These are phyloP conservation scores for Trifolium fragiferum DNA, from an alignment of 306 rosid genomes.

Conservation along the genomic window DNA sequence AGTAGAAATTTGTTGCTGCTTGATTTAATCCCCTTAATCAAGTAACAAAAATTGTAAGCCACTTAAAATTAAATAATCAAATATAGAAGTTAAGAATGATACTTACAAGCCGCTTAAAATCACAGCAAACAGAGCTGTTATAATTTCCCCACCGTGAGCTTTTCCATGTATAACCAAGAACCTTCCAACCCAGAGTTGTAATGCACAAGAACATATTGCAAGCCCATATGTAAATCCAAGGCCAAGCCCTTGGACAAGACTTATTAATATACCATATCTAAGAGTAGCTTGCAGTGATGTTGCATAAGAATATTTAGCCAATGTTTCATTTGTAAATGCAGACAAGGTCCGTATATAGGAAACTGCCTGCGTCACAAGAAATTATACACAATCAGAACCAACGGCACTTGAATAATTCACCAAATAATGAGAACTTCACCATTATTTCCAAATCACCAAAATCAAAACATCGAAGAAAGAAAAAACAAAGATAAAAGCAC, in stretches of 20 bases:
- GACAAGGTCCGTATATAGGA: constrained; percentile 87
- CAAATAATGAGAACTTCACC: constrained; percentile 32
- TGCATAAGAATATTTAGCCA: constrained; percentile 98
- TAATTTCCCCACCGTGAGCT: constrained; percentile 97
- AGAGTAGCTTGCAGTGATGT: constrained; percentile 98
- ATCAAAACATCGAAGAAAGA: constrained; percentile 9
- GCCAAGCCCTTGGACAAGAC: constrained; percentile 99
- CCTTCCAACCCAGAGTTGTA: constrained; percentile 99
- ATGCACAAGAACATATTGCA: constrained; percentile 99
- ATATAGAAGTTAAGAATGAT: constrained; percentile 25
- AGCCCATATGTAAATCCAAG: constrained; percentile 99
- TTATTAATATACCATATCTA: constrained; percentile 95
- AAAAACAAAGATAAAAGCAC: constrained; percentile 23
- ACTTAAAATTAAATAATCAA: constrained; percentile 6
- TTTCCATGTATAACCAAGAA: constrained; percentile 59
- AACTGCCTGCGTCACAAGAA: constrained; percentile 80
- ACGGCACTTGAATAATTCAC: constrained; percentile 27
- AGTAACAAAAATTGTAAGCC: constrained; percentile 37
- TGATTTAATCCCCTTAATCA: constrained; percentile 91
- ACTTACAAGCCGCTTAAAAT: constrained; percentile 99
- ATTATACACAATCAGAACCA: constrained; percentile 40
- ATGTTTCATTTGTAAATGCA: constrained; percentile 95
- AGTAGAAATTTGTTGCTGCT: constrained; percentile 98
- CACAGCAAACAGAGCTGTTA: constrained; percentile 93
- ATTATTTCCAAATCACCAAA: constrained; percentile 31